phyloP scores from a whole-genome alignment of 768 basidiomycete species.

The Omphalotus guepiniiformis region DNA sequence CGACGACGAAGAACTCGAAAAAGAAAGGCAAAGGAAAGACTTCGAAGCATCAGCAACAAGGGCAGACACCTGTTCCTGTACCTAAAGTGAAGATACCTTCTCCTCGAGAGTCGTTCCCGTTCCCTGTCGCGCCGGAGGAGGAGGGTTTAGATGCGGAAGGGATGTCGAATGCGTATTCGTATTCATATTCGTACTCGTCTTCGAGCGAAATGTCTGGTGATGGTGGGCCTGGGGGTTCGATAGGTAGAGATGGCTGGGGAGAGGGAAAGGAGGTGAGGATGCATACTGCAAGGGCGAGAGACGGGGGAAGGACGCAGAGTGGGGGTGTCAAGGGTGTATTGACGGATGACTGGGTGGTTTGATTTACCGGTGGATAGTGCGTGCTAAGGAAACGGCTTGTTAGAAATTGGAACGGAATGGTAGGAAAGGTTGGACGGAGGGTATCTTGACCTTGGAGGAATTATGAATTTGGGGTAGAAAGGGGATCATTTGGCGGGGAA shows the following conservation, averaged over 20 bases:
- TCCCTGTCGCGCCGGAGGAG: conserved; percentile 29
- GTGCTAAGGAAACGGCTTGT: too few species aligned
- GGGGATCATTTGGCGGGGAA: too few species aligned
- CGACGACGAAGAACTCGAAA: too few species aligned
- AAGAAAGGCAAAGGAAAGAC: conserved; percentile 37
- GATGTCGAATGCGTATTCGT: too few species aligned
- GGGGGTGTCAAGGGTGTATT: conserved; percentile 78
- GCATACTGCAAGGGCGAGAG: conserved; percentile 69
- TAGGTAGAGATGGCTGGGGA: too few species aligned
- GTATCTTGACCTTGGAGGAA: too few species aligned
- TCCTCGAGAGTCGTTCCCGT: conserved; percentile 63
- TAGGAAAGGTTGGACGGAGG: too few species aligned
- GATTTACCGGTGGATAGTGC: too few species aligned
- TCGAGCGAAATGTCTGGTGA: conserved; percentile 7
- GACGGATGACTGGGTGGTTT: conserved; percentile 31
- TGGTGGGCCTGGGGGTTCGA: conserved; percentile 12
- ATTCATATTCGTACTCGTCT: conserved; percentile 5
- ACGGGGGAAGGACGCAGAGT: conserved; percentile 82
- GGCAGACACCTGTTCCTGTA: conserved; percentile 36
- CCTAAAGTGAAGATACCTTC: conserved; percentile 36
- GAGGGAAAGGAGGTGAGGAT: conserved; percentile 48
- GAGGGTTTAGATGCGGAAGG: conserved; percentile 10
- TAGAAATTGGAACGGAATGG: too few species aligned
- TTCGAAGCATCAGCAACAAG: too few species aligned
- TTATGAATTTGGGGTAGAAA: too few species aligned